phyloP scores from a whole-genome alignment of 2,329 filamentous ascomycete species.

The Ophiocordyceps sinensis region DNA sequence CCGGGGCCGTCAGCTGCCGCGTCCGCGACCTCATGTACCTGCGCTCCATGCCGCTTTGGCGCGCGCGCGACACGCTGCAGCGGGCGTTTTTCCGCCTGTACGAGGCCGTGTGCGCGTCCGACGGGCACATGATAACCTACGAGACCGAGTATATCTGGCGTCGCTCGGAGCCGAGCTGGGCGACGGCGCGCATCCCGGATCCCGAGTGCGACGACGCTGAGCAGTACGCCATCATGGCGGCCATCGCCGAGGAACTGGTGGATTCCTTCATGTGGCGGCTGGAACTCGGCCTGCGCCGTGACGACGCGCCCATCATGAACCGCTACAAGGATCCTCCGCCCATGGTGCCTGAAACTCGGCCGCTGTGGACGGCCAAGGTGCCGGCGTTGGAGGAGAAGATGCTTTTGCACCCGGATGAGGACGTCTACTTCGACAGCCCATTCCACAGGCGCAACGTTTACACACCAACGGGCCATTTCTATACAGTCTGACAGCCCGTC shows the following conservation, averaged over 20 bases:
- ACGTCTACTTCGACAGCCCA: constrained; percentile 3
- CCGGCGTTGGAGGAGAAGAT: constrained; percentile 2
- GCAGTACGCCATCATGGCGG: constrained; percentile 11
- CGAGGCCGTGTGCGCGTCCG: constrained; percentile 11
- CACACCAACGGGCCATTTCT: constrained; percentile 4
- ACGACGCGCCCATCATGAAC: constrained; percentile 1
- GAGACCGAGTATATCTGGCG: constrained; percentile 14
- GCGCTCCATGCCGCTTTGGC: constrained; percentile 6
- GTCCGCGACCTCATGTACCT: constrained; percentile 3
- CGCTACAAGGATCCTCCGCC: constrained; percentile 1
- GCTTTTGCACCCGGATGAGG: constrained; percentile 1
- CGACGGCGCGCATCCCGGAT: constrained; percentile 6
- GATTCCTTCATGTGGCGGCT: constrained; percentile 12
- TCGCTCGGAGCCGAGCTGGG: constrained; percentile 7
- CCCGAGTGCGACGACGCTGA: constrained; percentile 7
- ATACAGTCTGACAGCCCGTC: not conserved
- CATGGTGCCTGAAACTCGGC: constrained; percentile 1
- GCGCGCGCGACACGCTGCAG: constrained; percentile 12
- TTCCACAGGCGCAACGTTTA: constrained; percentile 5
- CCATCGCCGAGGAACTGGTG: constrained; percentile 9
- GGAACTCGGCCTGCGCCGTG: constrained; percentile 7
- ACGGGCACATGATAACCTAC: constrained; percentile 10
- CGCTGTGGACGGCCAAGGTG: constrained; percentile 2
- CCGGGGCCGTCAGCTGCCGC: constrained; percentile 2
- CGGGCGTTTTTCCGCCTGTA: constrained; percentile 13